Conservation (phyloP, 2,329 filamentous ascomycete genomes). For the Curvularia lunata region DNA sequence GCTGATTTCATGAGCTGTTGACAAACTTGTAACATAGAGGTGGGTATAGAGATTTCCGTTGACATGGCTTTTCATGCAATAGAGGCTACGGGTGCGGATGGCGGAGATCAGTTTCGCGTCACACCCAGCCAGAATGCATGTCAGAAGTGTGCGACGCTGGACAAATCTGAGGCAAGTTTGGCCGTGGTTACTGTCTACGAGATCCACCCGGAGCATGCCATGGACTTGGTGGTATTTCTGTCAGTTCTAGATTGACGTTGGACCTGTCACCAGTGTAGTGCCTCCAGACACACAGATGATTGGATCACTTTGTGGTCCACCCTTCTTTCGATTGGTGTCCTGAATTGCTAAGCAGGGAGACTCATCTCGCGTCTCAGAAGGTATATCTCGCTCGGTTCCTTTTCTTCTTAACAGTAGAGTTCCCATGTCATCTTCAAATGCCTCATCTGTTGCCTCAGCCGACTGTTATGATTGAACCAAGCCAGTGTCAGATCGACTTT, state of each 20-base stretch:
- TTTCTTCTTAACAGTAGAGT: neutral
- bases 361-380: neutral
- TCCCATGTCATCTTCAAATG: neutral
- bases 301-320: neutral
- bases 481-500: too few relatives aligned
- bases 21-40: neutral
- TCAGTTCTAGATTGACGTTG: neutral
- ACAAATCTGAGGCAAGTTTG: neutral
- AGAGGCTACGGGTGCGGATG: neutral
- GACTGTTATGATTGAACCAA: neutral
- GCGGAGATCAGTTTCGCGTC: neutral
- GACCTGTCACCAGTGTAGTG: neutral
- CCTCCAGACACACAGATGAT: neutral
- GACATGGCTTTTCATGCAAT: neutral
- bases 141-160: neutral
- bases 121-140: neutral
- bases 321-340: neutral
- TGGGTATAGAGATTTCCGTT: too few relatives aligned
- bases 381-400: neutral
- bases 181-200: neutral
- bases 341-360: neutral
- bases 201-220: neutral
- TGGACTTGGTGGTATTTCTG: neutral
- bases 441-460: too few relatives aligned
- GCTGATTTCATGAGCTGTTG: neutral